These are phyloP conservation scores for Cubamyces sp. DNA, from an alignment of 768 basidiomycete species.

Conservation along the genomic window DNA sequence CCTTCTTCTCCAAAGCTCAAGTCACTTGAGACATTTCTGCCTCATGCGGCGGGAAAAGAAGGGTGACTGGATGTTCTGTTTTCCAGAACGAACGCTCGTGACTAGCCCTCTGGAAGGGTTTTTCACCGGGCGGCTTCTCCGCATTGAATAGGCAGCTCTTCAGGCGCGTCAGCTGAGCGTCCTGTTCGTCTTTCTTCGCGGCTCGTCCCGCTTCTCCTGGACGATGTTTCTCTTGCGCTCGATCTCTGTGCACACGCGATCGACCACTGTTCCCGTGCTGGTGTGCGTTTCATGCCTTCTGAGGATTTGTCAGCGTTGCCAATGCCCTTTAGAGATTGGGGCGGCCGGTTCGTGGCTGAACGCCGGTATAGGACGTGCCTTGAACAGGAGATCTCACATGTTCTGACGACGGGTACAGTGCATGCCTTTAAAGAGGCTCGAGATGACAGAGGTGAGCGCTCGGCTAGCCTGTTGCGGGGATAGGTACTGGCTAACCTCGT, in stretches of 20 bases:
- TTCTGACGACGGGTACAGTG: no score
- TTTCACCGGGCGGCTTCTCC: constrained; percentile 1
- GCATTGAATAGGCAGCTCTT: not conserved
- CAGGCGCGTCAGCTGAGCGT: not conserved
- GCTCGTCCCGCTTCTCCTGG: not conserved
- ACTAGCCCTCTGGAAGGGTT: not conserved
- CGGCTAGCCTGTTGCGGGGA: no score
- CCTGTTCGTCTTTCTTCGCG: not conserved
- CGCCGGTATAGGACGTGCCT: not conserved
- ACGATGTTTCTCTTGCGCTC: not conserved
- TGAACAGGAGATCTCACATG: no score
- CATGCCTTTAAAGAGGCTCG: no score
- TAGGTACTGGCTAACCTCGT: no score
- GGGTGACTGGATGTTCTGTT: not conserved
- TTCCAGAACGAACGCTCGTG: constrained; percentile 8
- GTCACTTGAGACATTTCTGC: no score
- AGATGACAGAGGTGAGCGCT: no score
- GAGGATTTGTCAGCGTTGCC: not conserved
- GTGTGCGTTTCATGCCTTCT: constrained; percentile 1
- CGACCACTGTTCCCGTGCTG: not conserved
- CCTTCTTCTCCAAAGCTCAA: no score
- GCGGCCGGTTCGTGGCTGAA: constrained; percentile 1
- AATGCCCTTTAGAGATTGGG: not conserved
- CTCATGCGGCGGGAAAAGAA: not conserved
- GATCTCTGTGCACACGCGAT: not conserved